Evolutionary conservation across 768 basidiomycete genomes (phyloP), one percentile per base, ranked within the genome.

Genomic region (Butyriboletus loyo): DNA sequence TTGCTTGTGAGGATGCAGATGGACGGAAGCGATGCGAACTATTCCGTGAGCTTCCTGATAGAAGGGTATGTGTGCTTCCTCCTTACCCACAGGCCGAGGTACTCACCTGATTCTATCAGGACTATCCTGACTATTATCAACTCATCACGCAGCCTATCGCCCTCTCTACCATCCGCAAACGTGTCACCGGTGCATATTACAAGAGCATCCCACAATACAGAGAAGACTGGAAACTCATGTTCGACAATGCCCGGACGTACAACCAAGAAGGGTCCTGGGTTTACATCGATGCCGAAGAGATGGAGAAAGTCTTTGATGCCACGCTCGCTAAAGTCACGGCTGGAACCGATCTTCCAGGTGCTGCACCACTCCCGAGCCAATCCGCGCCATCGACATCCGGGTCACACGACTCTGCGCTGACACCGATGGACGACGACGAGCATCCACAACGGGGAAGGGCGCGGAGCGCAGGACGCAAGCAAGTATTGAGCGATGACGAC

Each of bases 201-300:
- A 92, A 91, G 76, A 82, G 72, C 35, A 82, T 94, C 32, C 73
- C 79, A 31, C 75, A 80, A 51, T 93, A 85, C 73, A 76, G 81
- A 52, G 81, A 83, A 41, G 92, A 96, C 68, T 92, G 87, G 84
- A 80, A 80, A 59, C 79, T 93, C 50, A 94, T 99, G 88, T 98
- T 95, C 71, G 80, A 83, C 69, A 98, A 98, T 63, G 95, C 96
- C 5, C 81, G 89, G 61, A 89, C 84, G 39, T 98, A 92, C 77
- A 98, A 98, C 68, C 86, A 89, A 69, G 92, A 96, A 70, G 92
- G 89, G 2, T 95, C 92, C 0, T 92, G 91, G 89, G 93, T 97
- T 34, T 96, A 94, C 70, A 78, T 89, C 54, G 92, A 96, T 55
- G 94, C 96, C 8, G 89, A 92, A 44, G 90, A 92, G 74, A 92